Base-by-base conservation (phyloP, 768 basidiomycete genomes). In the Pleurotus giganteus region DNA sequence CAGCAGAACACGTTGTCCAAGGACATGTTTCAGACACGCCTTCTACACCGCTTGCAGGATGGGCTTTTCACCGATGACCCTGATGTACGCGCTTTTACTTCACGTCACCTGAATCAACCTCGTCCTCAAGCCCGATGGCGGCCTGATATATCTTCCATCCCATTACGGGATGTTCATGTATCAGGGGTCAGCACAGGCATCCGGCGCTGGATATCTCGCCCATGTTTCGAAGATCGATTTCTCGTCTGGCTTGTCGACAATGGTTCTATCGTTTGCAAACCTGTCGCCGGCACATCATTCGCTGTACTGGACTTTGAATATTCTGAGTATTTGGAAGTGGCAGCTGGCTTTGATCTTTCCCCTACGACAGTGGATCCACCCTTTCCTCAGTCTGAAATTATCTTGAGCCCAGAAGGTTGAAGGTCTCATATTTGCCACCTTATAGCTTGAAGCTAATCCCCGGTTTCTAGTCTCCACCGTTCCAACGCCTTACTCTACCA, bases 301-400 rank as follows among this genome's bases (percentile, higher is more conserved):
- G 86, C 83, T 29, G 84, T 91, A 42, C 84, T 88, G 41, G 83
- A 83, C 42, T 75, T 91, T 54, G 89, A 90, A 62, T 88, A 81
- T 61, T 87, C 88, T 4, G 80, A 84, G 55, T 66, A 75, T n/a
- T 64, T 89, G 50, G 88, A 91, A 60, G 71, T 79, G 26, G 73
- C 89, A 69, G 82, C 83, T 32, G 82, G 81, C 56, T 74, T 78
- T 34, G 74, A 73, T 58, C 65, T 69, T 52, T 66, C 61, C 31
- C 64, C 63, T 54, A 61, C 60, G 42, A 45, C 29, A 49, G 58
- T 49, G 65, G 54, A 56, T 50, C 56, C 52, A 39, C 57, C 54
- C 45, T 53, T 47, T 31, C 32, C 47, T 45, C 53, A 57, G 7
- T 28, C 15, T 24, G 43, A 45, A 8, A 23, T 7, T 34, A 7